A percentile compares a stretch with the other conserved stretches of the same genome.
These are phyloP conservation scores for Lasiosphaeria ovina DNA, from an alignment of 495 filamentous ascomycete species.

Conservation along the genomic window DNA sequence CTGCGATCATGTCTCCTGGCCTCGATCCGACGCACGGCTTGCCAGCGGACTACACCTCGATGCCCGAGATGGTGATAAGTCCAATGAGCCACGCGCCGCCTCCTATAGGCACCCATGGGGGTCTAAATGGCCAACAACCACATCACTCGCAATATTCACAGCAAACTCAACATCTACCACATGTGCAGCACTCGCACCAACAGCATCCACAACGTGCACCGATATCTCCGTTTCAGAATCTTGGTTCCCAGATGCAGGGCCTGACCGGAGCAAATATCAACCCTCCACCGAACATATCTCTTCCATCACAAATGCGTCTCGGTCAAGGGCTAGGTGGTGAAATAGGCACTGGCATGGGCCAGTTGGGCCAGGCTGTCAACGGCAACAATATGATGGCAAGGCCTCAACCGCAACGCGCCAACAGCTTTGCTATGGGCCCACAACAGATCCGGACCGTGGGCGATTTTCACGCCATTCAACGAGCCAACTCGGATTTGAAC, in stretches of 20 bases:
- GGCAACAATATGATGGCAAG: slow-evolving; percentile 39
- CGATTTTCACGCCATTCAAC: slow-evolving; percentile 46
- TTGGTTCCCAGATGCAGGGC: slow-evolving; percentile 36
- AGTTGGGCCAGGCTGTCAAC: slow-evolving; percentile 18
- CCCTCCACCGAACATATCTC: slow-evolving; percentile 26
- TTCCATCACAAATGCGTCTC: slow-evolving; percentile 32
- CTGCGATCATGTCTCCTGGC: slow-evolving; percentile 45
- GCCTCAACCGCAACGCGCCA: slow-evolving; percentile 38
- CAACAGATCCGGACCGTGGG: slow-evolving; percentile 44
- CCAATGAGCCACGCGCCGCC: slow-evolving; percentile 41
- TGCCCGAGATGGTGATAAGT: slow-evolving; percentile 49
- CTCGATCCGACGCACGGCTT: slow-evolving; percentile 36
- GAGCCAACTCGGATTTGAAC: slow-evolving; percentile 41
- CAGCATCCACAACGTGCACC: slow-evolving; percentile 18
- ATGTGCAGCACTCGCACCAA: neutral
- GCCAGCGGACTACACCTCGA: slow-evolving; percentile 37
- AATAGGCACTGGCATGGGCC: slow-evolving; percentile 28
- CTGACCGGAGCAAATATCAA: slow-evolving; percentile 32
- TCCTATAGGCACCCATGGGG: slow-evolving; percentile 28
- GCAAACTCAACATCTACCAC: slow-evolving; percentile 12
- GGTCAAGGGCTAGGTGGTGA: slow-evolving; percentile 32
- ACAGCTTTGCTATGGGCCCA: slow-evolving; percentile 42
- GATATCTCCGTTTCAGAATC: slow-evolving; percentile 31
- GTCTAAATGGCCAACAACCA: slow-evolving; percentile 36
- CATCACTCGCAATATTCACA: slow-evolving; percentile 28